Evolutionary conservation across 2,329 filamentous ascomycete genomes (phyloP), one percentile per base, ranked within the genome.

Genomic region (Beauveria australis): DNA sequence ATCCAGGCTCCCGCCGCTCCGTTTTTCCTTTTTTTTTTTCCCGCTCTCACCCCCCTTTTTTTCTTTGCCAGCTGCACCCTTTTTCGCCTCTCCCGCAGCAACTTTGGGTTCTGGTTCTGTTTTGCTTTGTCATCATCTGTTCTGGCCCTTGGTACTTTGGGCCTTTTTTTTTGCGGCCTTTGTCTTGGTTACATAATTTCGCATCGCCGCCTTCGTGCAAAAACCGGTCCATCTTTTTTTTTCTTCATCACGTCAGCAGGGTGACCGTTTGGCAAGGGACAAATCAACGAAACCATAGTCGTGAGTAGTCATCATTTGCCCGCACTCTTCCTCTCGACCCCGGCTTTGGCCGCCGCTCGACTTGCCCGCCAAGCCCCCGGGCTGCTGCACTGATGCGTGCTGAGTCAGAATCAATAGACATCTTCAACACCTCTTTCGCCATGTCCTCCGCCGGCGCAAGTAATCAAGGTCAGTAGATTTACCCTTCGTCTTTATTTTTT

Each of bases 361-460:
- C 30, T 7, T 37, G 33, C 6, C 56, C 19, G 24, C 30, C 28
- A 18, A 14, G 19, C 26, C 33, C 33, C 33, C 22, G 48, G 37
- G 37, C 40, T 48, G 7, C 12, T 49, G 9, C 22, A n/a, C 33
- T 22, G 37, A 49, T 43, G 66, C 64, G 66, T 72, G 70, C 70
- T 72, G 70, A 72, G 69, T 72, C 69, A 72, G 70, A 48, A 48
- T 60, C 58, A 71, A 63, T 64, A 69, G 65, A 65, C 66, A 48
- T 53, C 49, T 41, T 19, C 30, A 64, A 66, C 70, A 67, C 67
- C 71, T 71, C 69, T 67, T 68, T 68, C 66, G 48, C 69, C 64
- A 68, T 69, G 65, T 71, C 69, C 64, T 67, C 66, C 66, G 69
- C 63, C 68, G 66, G 69, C 68, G 68, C 69, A 66, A 70, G 66